phyloP scores from a whole-genome alignment of 768 basidiomycete species.

The Lactarius psammicola region DNA sequence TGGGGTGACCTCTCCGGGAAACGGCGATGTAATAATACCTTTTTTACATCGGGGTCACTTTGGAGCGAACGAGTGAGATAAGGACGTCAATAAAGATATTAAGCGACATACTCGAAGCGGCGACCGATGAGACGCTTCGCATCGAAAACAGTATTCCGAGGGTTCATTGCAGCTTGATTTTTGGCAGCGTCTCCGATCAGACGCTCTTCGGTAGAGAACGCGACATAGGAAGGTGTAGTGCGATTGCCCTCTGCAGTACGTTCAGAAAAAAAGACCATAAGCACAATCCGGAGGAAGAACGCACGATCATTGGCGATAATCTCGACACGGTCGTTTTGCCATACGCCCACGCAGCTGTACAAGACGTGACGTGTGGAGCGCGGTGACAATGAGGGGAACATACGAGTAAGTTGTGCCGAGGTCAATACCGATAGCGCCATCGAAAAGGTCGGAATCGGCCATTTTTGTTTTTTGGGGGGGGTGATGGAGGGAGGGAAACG shows the following conservation, averaged over 20 bases:
- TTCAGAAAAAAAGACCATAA: slow-evolving; percentile 12
- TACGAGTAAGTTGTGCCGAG: slow-evolving; percentile 97
- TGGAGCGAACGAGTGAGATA: slow-evolving; percentile 23
- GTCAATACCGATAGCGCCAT: slow-evolving; percentile 97
- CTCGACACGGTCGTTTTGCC: slow-evolving; percentile 99
- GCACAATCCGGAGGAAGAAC: slow-evolving; percentile 35
- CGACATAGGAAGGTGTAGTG: slow-evolving; percentile 98
- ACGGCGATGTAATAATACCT: slow-evolving; percentile 49
- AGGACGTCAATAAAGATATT: slow-evolving; percentile 7
- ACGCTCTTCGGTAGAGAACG: slow-evolving; percentile 95
- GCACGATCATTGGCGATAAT: slow-evolving; percentile 96
- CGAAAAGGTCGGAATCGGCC: slow-evolving; percentile 69
- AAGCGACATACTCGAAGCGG: slow-evolving; percentile 75
- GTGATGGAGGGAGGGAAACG: slow-evolving; percentile 31
- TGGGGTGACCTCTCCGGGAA: background rate
- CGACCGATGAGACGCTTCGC: slow-evolving; percentile 99
- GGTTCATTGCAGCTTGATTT: slow-evolving; percentile 99
- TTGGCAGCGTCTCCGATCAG: slow-evolving; percentile 98
- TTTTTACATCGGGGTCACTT: slow-evolving; percentile 92
- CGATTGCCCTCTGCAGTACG: slow-evolving; percentile 83
- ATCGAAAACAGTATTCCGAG: slow-evolving; percentile 97
- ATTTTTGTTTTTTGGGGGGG: slow-evolving; percentile 56
- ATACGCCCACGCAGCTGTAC: slow-evolving; percentile 92
- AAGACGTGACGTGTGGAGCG: slow-evolving; percentile 30
- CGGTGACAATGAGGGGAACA: slow-evolving; percentile 32